These are phyloP conservation scores for Nephelium lappaceum DNA, from an alignment of 345 rosid species.

Conservation along the genomic window DNA sequence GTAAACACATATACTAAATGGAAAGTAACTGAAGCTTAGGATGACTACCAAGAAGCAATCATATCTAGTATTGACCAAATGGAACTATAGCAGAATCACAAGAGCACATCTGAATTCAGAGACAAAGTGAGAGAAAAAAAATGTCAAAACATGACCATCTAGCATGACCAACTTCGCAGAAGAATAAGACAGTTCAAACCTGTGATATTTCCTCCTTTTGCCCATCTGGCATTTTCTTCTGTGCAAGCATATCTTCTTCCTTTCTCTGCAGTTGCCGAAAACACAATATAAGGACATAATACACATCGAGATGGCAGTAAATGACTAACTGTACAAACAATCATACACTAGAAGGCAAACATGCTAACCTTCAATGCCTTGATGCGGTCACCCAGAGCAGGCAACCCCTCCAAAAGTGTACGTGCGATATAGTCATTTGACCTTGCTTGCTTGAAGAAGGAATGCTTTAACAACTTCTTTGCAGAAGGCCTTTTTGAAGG, in stretches of 20 bases:
- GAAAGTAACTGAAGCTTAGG: neutral
- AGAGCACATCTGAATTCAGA: neutral
- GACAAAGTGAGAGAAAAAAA: neutral
- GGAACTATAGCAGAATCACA: neutral
- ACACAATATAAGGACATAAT: conserved; percentile 24
- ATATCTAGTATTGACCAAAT: neutral
- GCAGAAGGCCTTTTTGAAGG: conserved; percentile 95
- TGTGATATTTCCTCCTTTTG: conserved; percentile 94
- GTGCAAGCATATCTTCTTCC: conserved; percentile 99
- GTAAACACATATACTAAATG: neutral
- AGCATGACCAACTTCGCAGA: neutral
- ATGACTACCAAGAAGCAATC: conserved; percentile 3
- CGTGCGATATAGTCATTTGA: conserved; percentile 83
- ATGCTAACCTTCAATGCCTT: conserved; percentile 75
- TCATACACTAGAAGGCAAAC: neutral
- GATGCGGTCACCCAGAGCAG: conserved; percentile 93
- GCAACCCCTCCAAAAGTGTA: conserved; percentile 85
- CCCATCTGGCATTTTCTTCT: conserved; percentile 96
- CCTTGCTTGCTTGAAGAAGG: conserved; percentile 97
- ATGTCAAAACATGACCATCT: neutral
- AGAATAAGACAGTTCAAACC: conserved; percentile 40
- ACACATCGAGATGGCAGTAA: conserved; percentile 1
- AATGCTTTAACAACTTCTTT: conserved; percentile 76
- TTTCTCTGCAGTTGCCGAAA: conserved; percentile 59
- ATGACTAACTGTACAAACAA: neutral